These are phyloP conservation scores for Cyclocybe cylindracea DNA, from an alignment of 768 basidiomycete species.

Conservation along the genomic window DNA sequence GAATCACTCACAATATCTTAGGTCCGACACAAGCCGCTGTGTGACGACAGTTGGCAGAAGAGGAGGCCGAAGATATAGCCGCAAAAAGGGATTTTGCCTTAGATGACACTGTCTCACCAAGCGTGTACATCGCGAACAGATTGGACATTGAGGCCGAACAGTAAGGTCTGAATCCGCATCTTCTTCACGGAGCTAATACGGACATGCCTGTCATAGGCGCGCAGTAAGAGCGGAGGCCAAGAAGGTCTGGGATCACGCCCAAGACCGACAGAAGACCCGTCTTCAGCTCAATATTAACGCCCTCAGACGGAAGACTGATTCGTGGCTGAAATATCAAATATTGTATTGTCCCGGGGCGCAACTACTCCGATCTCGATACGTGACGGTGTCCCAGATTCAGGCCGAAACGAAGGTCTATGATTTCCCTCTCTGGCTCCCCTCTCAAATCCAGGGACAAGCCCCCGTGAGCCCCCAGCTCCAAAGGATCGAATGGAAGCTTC, in stretches of 20 bases:
- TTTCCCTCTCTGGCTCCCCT: slow-evolving; percentile 22
- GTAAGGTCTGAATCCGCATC: slow-evolving; percentile 10
- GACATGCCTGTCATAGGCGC: slow-evolving; percentile 1
- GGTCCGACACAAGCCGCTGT: slow-evolving; percentile 10
- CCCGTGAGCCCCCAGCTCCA: not conserved
- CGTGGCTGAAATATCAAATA: slow-evolving; percentile 12
- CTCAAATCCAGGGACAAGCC: slow-evolving; percentile 7
- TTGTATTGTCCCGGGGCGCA: slow-evolving; percentile 16
- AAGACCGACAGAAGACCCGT: slow-evolving; percentile 10
- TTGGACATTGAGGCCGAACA: slow-evolving; percentile 20
- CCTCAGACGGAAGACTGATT: slow-evolving; percentile 16
- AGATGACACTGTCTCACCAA: slow-evolving; percentile 12
- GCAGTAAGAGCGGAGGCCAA: not conserved
- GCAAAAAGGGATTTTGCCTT: slow-evolving; percentile 4
- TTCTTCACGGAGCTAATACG: not conserved
- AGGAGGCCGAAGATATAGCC: slow-evolving; percentile 2
- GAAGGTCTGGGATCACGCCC: slow-evolving; percentile 13
- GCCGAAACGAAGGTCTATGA: slow-evolving; percentile 5
- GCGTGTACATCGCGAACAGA: slow-evolving; percentile 12
- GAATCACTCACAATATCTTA: too few relatives aligned
- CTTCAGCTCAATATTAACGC: slow-evolving; percentile 11
- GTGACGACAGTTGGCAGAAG: slow-evolving; percentile 6
- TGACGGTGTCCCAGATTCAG: too few relatives aligned
- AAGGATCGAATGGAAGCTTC: slow-evolving; percentile 20
- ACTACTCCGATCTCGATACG: too few relatives aligned